Conservation (phyloP, 371 early-diverging fungal genomes). For the Mortierella sp. region DNA sequence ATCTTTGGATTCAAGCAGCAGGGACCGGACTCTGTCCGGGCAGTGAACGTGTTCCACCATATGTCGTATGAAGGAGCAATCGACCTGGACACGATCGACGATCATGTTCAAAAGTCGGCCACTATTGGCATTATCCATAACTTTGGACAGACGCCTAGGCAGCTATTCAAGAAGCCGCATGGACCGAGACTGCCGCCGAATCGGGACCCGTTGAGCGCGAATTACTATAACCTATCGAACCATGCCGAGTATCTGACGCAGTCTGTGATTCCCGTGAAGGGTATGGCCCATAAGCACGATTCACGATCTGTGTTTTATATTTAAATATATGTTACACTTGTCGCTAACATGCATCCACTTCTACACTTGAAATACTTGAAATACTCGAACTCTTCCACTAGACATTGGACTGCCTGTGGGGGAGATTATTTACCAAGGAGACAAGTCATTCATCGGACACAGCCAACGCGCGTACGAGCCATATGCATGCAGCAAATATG, state of each 20-base stretch:
- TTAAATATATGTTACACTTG: too few species aligned
- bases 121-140: conserved; percentile 94
- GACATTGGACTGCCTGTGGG: conserved; percentile 69
- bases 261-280: conserved; percentile 64
- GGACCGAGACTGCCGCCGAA: conserved; percentile 60
- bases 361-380: too few species aligned
- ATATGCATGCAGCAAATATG: conserved; percentile 65
- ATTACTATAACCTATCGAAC: conserved; percentile 61
- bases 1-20: conserved; percentile 93
- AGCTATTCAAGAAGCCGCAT: conserved; percentile 86
- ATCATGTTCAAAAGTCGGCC: conserved; percentile 90
- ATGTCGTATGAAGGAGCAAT: conserved; percentile 94
- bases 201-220: conserved; percentile 54
- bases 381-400: conserved; percentile 19
- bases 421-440: conserved; percentile 65
- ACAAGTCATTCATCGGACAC: conserved; percentile 65
- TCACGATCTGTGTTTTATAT: too few species aligned
- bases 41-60: conserved; percentile 92
- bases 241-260: conserved; percentile 68
- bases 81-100: conserved; percentile 86
- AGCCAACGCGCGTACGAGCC: conserved; percentile 52
- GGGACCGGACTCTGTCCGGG: conserved; percentile 82
- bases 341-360: too few species aligned
- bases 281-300: conserved; percentile 57
- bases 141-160: conserved; percentile 95